Evolutionary conservation across 2,329 filamentous ascomycete genomes (phyloP), one percentile per base, ranked within the genome.

Genomic region (Penicillium sp.): DNA sequence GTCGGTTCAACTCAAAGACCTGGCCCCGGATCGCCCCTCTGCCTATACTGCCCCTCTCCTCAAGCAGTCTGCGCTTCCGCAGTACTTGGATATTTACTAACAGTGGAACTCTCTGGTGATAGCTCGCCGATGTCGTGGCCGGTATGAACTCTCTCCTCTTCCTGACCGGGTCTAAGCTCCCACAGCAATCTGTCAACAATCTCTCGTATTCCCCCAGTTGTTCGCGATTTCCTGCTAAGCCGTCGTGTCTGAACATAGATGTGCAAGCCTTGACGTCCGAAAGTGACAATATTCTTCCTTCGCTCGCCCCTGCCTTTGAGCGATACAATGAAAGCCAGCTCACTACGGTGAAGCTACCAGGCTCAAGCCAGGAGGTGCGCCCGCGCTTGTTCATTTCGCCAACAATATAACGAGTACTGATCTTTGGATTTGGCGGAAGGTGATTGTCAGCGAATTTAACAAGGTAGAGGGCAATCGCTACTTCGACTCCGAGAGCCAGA

Each of bases 301-400:
- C 90, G 65, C 89, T 97, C 56, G 85, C 84, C 6, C 91, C 93
- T 0, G 93, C 95, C 0, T 96, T 97, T 76, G 84, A 93, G 79
- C 92, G 90, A 79, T 98, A 99, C 85, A 97, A 98, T 72, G 94
- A 99, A 79, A 90, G 93, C 78, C 95, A 99, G 79, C 90, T 97
- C 77, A 81, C 88, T 52, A 93, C 93, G 16, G 89, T 92, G 64
- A 97, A 96, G 83, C 86, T 99, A 58, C 94, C 94, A 0, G 93
- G 93, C 33, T 87, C 90, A 74, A 94, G 87, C 77, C 88, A 92
- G 76, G 80, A 89, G 79, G 92, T 96, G 73, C 57, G 80, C 52
- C 14, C 26, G 28, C 13, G 52, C 38, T 22, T 33, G 26, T 25
- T 54, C 6, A 14, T 33, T 19, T 13, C 30, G 10, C 30, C 30